Percentiles rank a stretch among this genome's conserved stretches.
Evolutionary conservation across 331 rosid species (phyloP).

Genomic region (Arachis monticola): DNA sequence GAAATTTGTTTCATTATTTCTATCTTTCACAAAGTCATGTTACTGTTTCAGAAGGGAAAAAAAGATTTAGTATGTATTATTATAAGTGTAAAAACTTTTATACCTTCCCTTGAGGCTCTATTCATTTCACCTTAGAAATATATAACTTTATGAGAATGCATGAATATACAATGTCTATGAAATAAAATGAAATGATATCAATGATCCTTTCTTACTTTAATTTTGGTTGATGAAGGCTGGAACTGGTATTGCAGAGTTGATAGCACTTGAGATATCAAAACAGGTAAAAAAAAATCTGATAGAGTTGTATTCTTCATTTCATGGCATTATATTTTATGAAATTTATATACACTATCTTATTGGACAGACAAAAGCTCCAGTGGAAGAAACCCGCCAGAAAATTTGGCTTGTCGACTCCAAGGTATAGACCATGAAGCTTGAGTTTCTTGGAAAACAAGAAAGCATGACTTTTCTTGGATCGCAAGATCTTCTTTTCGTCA

Average conservation of each 20-base stretch:
- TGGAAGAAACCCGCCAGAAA: conserved; percentile 90
- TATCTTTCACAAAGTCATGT: background rate
- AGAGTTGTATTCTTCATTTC: background rate
- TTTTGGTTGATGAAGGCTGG: conserved; percentile 78
- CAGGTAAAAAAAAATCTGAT: conserved; percentile 52
- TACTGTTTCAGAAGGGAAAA: background rate
- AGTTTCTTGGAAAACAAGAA: conserved; percentile 18
- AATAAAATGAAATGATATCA: conserved; percentile 15
- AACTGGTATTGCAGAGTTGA: conserved; percentile 96
- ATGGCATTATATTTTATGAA: background rate
- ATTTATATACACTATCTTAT: conserved; percentile 15
- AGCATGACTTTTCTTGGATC: background rate
- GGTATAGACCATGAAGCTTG: conserved; percentile 46
- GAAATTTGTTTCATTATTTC: background rate
- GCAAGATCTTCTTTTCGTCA: background rate
- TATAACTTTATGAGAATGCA: too few relatives aligned
- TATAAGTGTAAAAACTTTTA: too few relatives aligned
- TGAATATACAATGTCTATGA: background rate
- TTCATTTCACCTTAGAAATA: too few relatives aligned
- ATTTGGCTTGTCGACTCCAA: conserved; percentile 98
- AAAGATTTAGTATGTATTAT: too few relatives aligned
- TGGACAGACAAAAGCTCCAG: conserved; percentile 69
- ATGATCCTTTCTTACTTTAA: conserved; percentile 33
- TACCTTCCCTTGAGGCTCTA: too few relatives aligned
- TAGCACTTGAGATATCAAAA: conserved; percentile 92